A percentile compares a stretch with the other conserved stretches of the same genome.
phyloP scores from a whole-genome alignment of 192 early-diverging fungal species.

The Entomortierella beljakovae region DNA sequence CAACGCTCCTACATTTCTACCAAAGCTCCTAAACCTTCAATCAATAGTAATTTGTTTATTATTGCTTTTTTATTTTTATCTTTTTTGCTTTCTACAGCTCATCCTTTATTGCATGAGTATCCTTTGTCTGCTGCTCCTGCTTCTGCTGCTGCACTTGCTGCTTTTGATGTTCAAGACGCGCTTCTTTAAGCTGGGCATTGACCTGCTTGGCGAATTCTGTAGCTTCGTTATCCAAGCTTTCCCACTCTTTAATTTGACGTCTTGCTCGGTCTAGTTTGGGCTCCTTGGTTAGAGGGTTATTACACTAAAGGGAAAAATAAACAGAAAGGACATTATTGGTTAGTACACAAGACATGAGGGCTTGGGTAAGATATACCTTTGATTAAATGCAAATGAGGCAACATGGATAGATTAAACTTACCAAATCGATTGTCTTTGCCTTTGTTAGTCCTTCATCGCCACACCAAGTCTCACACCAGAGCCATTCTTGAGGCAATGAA shows the following conservation, averaged over 20 bases:
- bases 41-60: too few relatives aligned
- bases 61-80: too few relatives aligned
- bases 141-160: not conserved
- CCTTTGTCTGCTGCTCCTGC: not conserved
- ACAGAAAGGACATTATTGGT: not conserved
- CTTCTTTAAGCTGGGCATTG: slow-evolving; percentile 26
- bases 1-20: too few relatives aligned
- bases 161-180: slow-evolving; percentile 14
- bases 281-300: slow-evolving; percentile 98
- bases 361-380: not conserved
- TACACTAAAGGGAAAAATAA: slow-evolving; percentile 73
- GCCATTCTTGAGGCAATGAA: slow-evolving; percentile 96
- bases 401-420: too few relatives aligned
- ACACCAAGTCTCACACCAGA: slow-evolving; percentile 99
- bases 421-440: slow-evolving; percentile 98
- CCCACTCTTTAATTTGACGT: slow-evolving; percentile 96
- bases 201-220: slow-evolving; percentile 58
- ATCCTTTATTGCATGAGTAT: not conserved
- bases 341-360: not conserved
- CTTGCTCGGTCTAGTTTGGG: slow-evolving; percentile 96
- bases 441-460: slow-evolving; percentile 81
- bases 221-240: slow-evolving; percentile 80
- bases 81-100: not conserved
- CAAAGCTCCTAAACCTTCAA: too few relatives aligned
- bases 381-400: not conserved